Evolutionary conservation across 1,139 yeast genomes (phyloP).

Genomic region (Candida dubliniensis): DNA sequence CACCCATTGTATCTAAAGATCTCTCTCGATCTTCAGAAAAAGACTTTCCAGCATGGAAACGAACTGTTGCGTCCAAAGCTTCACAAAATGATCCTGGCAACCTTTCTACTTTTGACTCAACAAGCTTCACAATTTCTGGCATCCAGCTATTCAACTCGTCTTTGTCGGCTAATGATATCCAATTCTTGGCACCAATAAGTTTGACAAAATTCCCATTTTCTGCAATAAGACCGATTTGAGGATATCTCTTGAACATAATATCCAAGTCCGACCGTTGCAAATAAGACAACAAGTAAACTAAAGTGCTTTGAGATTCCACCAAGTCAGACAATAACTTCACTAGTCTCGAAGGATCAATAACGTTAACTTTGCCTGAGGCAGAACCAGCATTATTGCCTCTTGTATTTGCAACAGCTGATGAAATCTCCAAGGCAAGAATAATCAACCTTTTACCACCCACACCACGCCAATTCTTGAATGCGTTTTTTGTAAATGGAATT

Average conservation of each 20-base stretch:
- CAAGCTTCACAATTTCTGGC: constrained; percentile 55
- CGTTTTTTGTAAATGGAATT: constrained; percentile 26
- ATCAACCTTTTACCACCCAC: constrained; percentile 45
- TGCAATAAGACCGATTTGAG: constrained; percentile 78
- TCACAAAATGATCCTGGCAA: constrained; percentile 77
- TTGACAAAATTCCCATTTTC: constrained; percentile 83
- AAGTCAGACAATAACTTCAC: constrained; percentile 50
- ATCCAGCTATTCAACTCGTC: constrained; percentile 59
- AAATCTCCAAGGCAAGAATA: constrained; percentile 54
- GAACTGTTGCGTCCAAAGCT: constrained; percentile 71
- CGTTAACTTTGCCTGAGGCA: constrained; percentile 29
- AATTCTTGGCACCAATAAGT: constrained; percentile 50
- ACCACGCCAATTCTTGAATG: constrained; percentile 39
- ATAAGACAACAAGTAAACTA: constrained; percentile 71
- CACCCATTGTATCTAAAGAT: constrained; percentile 72
- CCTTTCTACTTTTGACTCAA: constrained; percentile 71
- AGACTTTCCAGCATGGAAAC: constrained; percentile 69
- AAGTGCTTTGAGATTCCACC: constrained; percentile 50
- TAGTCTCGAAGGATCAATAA: constrained; percentile 49
- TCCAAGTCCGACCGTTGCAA: constrained; percentile 65
- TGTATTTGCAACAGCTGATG: constrained; percentile 28
- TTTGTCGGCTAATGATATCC: constrained; percentile 67
- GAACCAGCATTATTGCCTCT: constrained; percentile 16
- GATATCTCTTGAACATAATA: constrained; percentile 63
- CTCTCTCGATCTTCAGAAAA: constrained; percentile 63